Conservation (phyloP, 257 asterid species). For the Craterostigma plantagineum region DNA sequence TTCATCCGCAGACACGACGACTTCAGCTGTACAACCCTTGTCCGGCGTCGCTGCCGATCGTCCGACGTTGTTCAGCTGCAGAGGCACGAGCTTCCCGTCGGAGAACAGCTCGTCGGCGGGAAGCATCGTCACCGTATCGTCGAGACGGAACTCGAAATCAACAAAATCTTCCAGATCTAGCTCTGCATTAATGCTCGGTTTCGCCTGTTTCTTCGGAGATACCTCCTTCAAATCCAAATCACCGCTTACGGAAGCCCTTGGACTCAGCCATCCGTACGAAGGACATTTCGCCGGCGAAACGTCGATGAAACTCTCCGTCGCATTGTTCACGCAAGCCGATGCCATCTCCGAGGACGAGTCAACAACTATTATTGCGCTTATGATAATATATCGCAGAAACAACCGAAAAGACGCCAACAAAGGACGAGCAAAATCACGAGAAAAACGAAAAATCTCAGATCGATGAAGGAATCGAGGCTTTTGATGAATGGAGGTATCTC, state of each 20-base stretch:
- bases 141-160: conserved; percentile 84
- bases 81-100: conserved; percentile 70
- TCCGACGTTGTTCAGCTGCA: conserved; percentile 38
- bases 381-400: too few species aligned
- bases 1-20: conserved; percentile 30
- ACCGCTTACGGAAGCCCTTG: conserved; percentile 26
- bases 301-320: conserved; percentile 39
- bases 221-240: conserved; percentile 15
- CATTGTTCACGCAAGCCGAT: conserved; percentile 51
- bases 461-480: too few species aligned
- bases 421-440: too few species aligned
- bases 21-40: conserved; percentile 6
- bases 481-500: too few species aligned
- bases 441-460: too few species aligned
- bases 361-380: too few species aligned
- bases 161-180: conserved; percentile 15
- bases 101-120: conserved; percentile 90
- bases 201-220: conserved; percentile 15
- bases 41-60: conserved; percentile 15
- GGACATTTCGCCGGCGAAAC: conserved; percentile 29
- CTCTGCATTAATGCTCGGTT: conserved; percentile 4
- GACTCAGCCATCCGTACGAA: conserved; percentile 40
- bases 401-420: too few species aligned
- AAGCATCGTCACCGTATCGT: conserved; percentile 70
- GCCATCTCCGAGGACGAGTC: conserved; percentile 22